Percentiles rank a stretch among this genome's conserved stretches.
Conservation (phyloP, 2,329 filamentous ascomycete genomes). For the Didymosphaeria variabile region DNA sequence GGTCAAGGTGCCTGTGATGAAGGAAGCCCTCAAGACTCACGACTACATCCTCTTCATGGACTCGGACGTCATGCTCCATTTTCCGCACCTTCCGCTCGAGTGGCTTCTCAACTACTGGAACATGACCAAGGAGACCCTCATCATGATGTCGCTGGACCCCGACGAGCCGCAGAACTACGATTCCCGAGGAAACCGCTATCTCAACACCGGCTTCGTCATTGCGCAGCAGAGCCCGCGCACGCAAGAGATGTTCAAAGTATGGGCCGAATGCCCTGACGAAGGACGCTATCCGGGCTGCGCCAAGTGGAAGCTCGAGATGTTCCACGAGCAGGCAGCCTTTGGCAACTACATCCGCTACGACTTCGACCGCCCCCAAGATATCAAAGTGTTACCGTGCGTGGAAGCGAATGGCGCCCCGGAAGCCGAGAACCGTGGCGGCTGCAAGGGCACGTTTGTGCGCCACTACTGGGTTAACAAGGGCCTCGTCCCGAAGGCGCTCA, state of each 20-base stretch:
- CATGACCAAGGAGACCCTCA: constrained; percentile 54
- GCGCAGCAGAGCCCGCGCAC: constrained; percentile 51
- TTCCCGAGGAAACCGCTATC: constrained; percentile 48
- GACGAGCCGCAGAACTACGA: constrained; percentile 55
- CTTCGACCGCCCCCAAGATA: constrained; percentile 48
- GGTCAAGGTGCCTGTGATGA: constrained; percentile 60
- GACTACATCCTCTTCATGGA: constrained; percentile 60
- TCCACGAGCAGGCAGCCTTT: constrained; percentile 51
- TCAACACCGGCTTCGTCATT: constrained; percentile 58
- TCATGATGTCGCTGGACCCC: constrained; percentile 59
- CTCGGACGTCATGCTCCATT: constrained; percentile 59
- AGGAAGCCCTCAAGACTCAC: constrained; percentile 51
- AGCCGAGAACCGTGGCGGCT: constrained; percentile 43
- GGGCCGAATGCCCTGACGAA: constrained; percentile 50
- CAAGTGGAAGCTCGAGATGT: constrained; percentile 47
- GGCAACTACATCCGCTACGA: constrained; percentile 52
- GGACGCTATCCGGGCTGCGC: constrained; percentile 46
- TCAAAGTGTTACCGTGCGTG: constrained; percentile 49
- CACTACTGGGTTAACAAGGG: constrained; percentile 51
- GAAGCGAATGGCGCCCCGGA: constrained; percentile 51
- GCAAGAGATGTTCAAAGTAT: constrained; percentile 50
- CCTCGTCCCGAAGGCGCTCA: constrained; percentile 41
- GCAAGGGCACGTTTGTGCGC: constrained; percentile 50
- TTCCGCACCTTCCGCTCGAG: constrained; percentile 59
- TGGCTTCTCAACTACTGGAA: constrained; percentile 63